Conservation (phyloP, 306 rosid species). For the Bauhinia variegata region DNA sequence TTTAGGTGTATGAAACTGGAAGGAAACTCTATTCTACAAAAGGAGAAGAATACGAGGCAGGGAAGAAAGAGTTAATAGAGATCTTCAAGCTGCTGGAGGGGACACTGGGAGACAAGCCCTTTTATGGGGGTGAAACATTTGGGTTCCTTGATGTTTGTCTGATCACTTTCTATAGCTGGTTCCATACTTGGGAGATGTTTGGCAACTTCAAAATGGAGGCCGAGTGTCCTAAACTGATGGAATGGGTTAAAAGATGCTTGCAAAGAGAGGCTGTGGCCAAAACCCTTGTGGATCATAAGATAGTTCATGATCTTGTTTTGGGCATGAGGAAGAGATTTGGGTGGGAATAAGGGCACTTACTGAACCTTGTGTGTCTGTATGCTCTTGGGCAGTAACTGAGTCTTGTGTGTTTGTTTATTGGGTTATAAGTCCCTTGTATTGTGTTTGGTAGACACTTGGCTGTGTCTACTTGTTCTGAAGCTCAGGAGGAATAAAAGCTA, state of each 20-base stretch:
- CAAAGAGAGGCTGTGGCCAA: slow-evolving; percentile 44
- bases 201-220: slow-evolving; percentile 50
- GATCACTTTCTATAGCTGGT: slow-evolving; percentile 47
- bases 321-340: slow-evolving; percentile 24
- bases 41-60: slow-evolving; percentile 52
- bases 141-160: slow-evolving; percentile 55
- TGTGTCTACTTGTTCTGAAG: too few relatives aligned
- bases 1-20: slow-evolving; percentile 38
- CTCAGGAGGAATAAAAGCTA: too few relatives aligned
- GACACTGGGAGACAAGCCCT: slow-evolving; percentile 38
- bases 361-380: neutral
- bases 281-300: slow-evolving; percentile 48
- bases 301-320: slow-evolving; percentile 33
- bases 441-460: slow-evolving; percentile 3
- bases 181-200: slow-evolving; percentile 42
- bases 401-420: neutral
- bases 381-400: neutral
- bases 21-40: slow-evolving; percentile 40
- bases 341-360: slow-evolving; percentile 7
- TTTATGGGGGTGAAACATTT: slow-evolving; percentile 45
- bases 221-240: slow-evolving; percentile 53
- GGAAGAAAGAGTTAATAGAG: slow-evolving; percentile 41
- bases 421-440: neutral
- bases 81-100: slow-evolving; percentile 41
- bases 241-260: slow-evolving; percentile 55